A percentile compares a stretch with the other conserved stretches of the same genome.
Evolutionary conservation across 495 filamentous ascomycete genomes (phyloP).

Genomic region (Rhizodiscina lignyota): DNA sequence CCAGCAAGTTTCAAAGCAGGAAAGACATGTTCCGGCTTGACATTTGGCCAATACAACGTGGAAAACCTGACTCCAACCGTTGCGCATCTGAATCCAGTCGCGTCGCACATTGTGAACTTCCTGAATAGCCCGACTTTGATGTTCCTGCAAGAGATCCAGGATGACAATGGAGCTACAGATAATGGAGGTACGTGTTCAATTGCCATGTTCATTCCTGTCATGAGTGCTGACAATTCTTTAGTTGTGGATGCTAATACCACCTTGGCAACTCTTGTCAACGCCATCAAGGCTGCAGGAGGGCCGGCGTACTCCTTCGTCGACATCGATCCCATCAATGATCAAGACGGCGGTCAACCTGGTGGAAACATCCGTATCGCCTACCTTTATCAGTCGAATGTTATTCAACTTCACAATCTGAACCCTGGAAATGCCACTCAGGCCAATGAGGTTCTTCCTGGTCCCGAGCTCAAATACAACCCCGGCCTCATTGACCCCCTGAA

Average conservation of each 20-base stretch:
- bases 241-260: slow-evolving; percentile 29
- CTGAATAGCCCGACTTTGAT: slow-evolving; percentile 35
- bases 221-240: too few species aligned
- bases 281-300: slow-evolving; percentile 23
- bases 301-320: slow-evolving; percentile 30
- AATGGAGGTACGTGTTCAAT: slow-evolving; percentile 19
- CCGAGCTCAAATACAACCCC: slow-evolving; percentile 38
- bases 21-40: slow-evolving; percentile 32
- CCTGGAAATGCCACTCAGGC: slow-evolving; percentile 25
- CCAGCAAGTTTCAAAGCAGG: slow-evolving; percentile 27
- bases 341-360: slow-evolving; percentile 40
- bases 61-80: slow-evolving; percentile 37
- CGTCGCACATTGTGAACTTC: slow-evolving; percentile 36
- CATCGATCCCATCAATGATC: slow-evolving; percentile 29
- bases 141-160: slow-evolving; percentile 46
- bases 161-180: slow-evolving; percentile 35
- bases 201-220: background rate
- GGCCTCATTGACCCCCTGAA: slow-evolving; percentile 39
- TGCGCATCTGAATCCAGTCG: slow-evolving; percentile 28
- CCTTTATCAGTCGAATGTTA: slow-evolving; percentile 34
- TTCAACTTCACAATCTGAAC: slow-evolving; percentile 32
- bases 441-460: slow-evolving; percentile 30
- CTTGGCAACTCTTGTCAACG: slow-evolving; percentile 25
- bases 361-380: slow-evolving; percentile 51
- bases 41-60: slow-evolving; percentile 42